Evolutionary conservation across 306 rosid genomes (phyloP).

Genomic region (Pyrus bretschneideri): DNA sequence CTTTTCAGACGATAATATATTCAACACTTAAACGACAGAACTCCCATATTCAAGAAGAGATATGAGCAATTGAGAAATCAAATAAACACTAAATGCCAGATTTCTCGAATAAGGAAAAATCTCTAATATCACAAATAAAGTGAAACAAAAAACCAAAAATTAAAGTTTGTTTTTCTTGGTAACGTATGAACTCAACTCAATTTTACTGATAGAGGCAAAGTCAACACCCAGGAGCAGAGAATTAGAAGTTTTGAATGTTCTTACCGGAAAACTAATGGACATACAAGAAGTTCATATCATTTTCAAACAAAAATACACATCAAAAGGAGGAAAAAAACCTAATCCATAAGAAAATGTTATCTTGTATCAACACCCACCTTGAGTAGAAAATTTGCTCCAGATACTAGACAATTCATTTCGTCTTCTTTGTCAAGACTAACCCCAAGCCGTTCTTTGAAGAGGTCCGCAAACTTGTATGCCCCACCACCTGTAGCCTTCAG

Average conservation of each 20-base stretch:
- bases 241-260: background rate
- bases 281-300: background rate
- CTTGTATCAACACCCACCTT: constrained; percentile 55
- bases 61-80: background rate
- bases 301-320: background rate
- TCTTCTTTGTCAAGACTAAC: constrained; percentile 97
- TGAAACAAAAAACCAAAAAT: background rate
- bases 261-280: background rate
- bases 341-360: constrained; percentile 7
- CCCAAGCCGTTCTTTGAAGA: constrained; percentile 95
- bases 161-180: background rate
- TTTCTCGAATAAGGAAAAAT: background rate
- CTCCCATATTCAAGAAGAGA: background rate
- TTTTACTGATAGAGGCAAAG: background rate
- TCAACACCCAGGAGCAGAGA: background rate
- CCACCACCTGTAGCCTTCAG: constrained; percentile 99
- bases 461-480: constrained; percentile 93
- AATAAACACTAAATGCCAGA: background rate
- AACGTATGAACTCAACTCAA: background rate
- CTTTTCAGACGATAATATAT: too few species aligned
- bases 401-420: constrained; percentile 93
- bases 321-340: background rate
- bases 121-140: background rate
- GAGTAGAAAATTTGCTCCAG: constrained; percentile 95
- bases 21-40: background rate